Conservation (phyloP, 2,329 filamentous ascomycete species). For the Aulographum hederae region DNA sequence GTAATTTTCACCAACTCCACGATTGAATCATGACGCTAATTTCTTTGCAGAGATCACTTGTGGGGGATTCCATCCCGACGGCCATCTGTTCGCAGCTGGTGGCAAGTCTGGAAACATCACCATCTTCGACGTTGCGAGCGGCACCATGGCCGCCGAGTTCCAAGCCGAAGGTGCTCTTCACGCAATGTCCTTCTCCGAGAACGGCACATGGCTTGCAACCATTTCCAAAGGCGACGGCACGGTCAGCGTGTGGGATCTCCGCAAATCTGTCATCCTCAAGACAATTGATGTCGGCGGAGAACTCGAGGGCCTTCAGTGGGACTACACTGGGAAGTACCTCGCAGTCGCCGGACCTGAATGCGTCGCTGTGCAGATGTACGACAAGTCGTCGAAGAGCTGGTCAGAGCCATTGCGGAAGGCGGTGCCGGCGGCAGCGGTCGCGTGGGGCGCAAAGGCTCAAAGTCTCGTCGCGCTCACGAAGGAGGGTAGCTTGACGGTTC, state of each 20-base stretch:
- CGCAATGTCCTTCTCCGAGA: conserved; percentile 77
- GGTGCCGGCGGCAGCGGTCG: conserved; percentile 51
- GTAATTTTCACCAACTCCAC: conserved; percentile 32
- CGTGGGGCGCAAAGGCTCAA: conserved; percentile 61
- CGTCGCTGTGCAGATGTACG: conserved; percentile 75
- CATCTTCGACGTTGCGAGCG: conserved; percentile 72
- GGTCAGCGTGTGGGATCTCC: conserved; percentile 78
- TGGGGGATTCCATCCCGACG: conserved; percentile 85
- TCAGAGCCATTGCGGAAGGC: conserved; percentile 66
- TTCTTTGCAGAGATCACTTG: conserved; percentile 45
- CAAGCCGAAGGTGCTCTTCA: conserved; percentile 46
- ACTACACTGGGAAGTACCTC: conserved; percentile 88
- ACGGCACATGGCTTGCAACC: conserved; percentile 88
- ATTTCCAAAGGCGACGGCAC: conserved; percentile 58
- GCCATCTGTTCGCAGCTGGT: conserved; percentile 79
- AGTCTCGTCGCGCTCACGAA: conserved; percentile 56
- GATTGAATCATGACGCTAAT: conserved; percentile 5
- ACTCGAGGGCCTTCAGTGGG: conserved; percentile 68
- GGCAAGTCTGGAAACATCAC: conserved; percentile 66
- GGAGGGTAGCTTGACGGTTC: conserved; percentile 57
- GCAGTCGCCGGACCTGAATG: conserved; percentile 65
- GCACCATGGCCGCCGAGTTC: conserved; percentile 61
- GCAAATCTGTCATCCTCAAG: conserved; percentile 63
- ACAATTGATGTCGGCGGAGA: conserved; percentile 67
- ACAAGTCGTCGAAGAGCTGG: conserved; percentile 77